Evolutionary conservation across 306 rosid species (phyloP).

Genomic region (Alnus glutinosa): DNA sequence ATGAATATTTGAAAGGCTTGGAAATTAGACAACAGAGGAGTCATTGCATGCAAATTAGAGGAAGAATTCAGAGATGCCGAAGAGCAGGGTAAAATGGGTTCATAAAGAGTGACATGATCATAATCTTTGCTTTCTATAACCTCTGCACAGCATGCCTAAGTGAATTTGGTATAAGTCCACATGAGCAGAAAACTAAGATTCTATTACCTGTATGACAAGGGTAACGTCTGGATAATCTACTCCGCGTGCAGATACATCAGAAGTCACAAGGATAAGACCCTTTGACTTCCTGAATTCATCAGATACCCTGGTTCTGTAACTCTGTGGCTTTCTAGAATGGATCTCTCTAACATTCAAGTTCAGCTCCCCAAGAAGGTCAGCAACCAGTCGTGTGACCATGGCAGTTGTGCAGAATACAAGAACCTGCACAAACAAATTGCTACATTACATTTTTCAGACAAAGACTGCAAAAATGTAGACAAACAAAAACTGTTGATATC

Average conservation of each 20-base stretch:
- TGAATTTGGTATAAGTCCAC: neutral
- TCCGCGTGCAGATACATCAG: constrained; percentile 98
- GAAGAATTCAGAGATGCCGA: neutral
- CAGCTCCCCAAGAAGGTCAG: constrained; percentile 81
- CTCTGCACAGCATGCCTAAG: neutral
- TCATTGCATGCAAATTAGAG: neutral
- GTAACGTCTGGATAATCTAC: constrained; percentile 97
- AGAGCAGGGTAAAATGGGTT: neutral
- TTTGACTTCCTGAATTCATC: constrained; percentile 95
- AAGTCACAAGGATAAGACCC: constrained; percentile 86
- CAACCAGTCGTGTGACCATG: constrained; percentile 85
- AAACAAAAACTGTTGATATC: constrained; percentile 8
- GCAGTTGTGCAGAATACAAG: constrained; percentile 99
- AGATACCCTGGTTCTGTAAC: constrained; percentile 85
- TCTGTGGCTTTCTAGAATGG: constrained; percentile 92
- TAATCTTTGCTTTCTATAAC: neutral
- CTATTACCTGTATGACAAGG: constrained; percentile 80
- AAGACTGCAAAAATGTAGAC: constrained; percentile 2
- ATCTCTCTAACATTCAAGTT: constrained; percentile 94
- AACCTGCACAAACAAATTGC: constrained; percentile 56
- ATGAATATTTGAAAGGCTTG: neutral
- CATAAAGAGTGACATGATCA: neutral
- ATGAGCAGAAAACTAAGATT: constrained; percentile 11
- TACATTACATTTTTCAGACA: constrained; percentile 24
- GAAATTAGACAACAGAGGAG: neutral